phyloP scores from a whole-genome alignment of 148 eudicot genomes.

The Cornus controversa region DNA sequence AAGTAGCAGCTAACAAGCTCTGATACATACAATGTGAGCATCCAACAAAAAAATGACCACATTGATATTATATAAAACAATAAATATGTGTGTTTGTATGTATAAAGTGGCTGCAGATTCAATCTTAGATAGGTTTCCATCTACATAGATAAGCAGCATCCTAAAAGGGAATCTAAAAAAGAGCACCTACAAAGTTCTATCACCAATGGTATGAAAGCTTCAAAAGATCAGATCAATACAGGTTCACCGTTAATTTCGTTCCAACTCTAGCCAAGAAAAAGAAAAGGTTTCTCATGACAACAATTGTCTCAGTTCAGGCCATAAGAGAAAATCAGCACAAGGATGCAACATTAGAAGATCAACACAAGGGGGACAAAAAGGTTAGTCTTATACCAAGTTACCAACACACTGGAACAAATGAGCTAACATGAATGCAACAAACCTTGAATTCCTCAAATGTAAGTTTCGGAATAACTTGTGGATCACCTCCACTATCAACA shows the following conservation, averaged over 20 bases:
- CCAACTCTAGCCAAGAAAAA: background rate
- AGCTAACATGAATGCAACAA: constrained; percentile 15
- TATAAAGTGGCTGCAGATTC: too few relatives aligned
- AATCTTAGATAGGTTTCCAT: too few relatives aligned
- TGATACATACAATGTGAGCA: too few relatives aligned
- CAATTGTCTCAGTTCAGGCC: background rate
- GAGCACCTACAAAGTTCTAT: background rate
- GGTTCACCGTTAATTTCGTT: background rate
- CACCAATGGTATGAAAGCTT: background rate
- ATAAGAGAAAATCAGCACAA: background rate
- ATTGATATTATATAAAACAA: too few relatives aligned
- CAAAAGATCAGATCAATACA: background rate
- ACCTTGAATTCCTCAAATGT: constrained; percentile 96
- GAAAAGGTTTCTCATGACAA: background rate
- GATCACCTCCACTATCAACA: constrained; percentile 99
- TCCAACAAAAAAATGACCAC: too few relatives aligned
- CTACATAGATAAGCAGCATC: too few relatives aligned
- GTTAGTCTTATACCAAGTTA: background rate
- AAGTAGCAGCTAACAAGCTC: background rate
- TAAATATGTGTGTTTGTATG: too few relatives aligned
- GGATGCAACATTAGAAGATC: background rate
- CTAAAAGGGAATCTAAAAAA: too few relatives aligned
- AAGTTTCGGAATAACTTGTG: constrained; percentile 83
- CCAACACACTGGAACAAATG: background rate
- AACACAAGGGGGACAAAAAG: background rate